Evolutionary conservation across 2,329 filamentous ascomycete species (phyloP).

Genomic region (Daldinia sp.): DNA sequence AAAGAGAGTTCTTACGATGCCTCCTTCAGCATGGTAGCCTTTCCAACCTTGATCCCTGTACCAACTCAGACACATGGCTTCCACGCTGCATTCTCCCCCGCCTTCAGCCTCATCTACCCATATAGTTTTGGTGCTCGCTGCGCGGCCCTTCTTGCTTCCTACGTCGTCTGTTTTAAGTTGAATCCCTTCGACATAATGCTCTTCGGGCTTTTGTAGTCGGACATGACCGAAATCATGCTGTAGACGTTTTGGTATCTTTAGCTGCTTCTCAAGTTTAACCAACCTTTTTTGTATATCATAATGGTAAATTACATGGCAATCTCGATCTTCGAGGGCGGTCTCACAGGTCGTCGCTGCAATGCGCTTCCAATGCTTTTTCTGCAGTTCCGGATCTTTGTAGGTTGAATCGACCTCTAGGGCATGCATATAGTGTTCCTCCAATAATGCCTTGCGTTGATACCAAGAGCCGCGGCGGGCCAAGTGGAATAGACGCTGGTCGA

Average conservation of each 20-base stretch:
- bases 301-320: slow-evolving; percentile 92
- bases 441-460: slow-evolving; percentile 93
- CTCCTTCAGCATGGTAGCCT: slow-evolving; percentile 91
- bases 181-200: slow-evolving; percentile 79
- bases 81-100: slow-evolving; percentile 81
- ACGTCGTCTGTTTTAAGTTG: slow-evolving; percentile 72
- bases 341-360: slow-evolving; percentile 84
- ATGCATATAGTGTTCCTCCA: slow-evolving; percentile 96
- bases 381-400: slow-evolving; percentile 54
- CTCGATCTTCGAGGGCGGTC: slow-evolving; percentile 81
- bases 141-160: slow-evolving; percentile 50
- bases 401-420: slow-evolving; percentile 57
- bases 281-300: slow-evolving; percentile 94
- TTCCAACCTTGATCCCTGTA: slow-evolving; percentile 90
- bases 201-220: slow-evolving; percentile 75
- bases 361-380: slow-evolving; percentile 84
- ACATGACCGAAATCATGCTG: slow-evolving; percentile 96
- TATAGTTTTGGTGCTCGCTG: slow-evolving; percentile 74
- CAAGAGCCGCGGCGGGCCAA: slow-evolving; percentile 84
- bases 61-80: slow-evolving; percentile 90
- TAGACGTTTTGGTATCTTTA: slow-evolving; percentile 82
- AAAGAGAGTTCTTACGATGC: slow-evolving; percentile 90
- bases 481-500: slow-evolving; percentile 85
- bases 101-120: slow-evolving; percentile 83
- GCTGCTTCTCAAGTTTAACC: slow-evolving; percentile 84